Evolutionary conservation across 805 yeast species (phyloP), one percentile per base, ranked within the genome.

Genomic region (Starmerella sirachaensis): DNA sequence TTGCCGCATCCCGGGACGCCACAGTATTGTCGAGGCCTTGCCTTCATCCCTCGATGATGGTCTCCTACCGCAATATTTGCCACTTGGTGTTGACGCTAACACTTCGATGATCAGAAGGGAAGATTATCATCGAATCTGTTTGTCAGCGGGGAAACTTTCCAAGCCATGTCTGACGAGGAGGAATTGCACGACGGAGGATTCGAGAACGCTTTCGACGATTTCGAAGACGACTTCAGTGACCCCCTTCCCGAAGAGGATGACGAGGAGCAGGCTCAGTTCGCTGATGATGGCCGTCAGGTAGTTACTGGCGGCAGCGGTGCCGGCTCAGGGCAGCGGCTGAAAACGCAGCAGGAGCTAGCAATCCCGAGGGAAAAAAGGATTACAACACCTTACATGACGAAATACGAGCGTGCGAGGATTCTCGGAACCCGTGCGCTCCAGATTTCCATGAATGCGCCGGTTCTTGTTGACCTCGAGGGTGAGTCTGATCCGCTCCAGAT

Each of bases 331-430:
- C 78, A 13, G 42, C 45, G 70, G 69, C 53, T 74, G 68, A 80
- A 79, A 56, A 71, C 88, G 6, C 66, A 73, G 46, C 76, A 69
- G 50, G 91, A 80, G 50, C 73, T 83, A 53, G 93, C 96, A 14
- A 84, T 91, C 43, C 81, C 95, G 40, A 82, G 73, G 51, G 94
- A 83, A 17, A 66, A 81, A 48, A 74, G 99, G 61, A 71, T 85
- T 19, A 91, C 99, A 11, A 91, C 99, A 5, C 99, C 99, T 37
- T 91, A 88, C 59, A 86, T 91, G 97, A 91, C 99, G 41, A 91
- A 93, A 58, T 91, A 91, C 60, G 99, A 91, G 67, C 74, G 96
- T 52, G 99, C 99, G 6, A 75, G 99, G 65, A 84, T 91, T 44
- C 70, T 91, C 54, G 99, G 99, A 19, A 91, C 99, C 9, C 73